phyloP scores from a whole-genome alignment of 176 grass and related monocot genomes.

The Cocos nucifera region DNA sequence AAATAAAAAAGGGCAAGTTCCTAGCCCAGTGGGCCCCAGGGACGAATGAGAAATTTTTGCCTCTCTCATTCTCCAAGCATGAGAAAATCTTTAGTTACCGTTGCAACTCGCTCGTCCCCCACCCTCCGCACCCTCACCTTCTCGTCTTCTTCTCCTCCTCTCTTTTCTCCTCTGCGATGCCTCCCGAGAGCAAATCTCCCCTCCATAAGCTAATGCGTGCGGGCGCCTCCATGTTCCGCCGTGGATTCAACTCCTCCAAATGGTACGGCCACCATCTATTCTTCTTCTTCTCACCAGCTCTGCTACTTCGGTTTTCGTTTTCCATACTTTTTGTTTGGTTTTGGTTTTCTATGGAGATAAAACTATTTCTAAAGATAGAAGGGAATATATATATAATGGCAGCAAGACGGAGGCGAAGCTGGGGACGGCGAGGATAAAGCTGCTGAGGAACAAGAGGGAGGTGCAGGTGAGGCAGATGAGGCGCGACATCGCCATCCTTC shows the following conservation, averaged over 20 bases:
- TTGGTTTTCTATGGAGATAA: neutral
- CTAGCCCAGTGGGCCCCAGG: too few species aligned
- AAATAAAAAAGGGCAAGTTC: too few species aligned
- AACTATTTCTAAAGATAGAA: too few species aligned
- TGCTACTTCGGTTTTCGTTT: neutral
- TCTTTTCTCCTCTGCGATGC: neutral
- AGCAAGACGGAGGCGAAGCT: slow-evolving; percentile 89
- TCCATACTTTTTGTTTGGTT: neutral
- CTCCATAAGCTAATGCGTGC: slow-evolving; percentile 3
- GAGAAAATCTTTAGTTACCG: too few species aligned
- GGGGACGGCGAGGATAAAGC: slow-evolving; percentile 80
- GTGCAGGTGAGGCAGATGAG: slow-evolving; percentile 78
- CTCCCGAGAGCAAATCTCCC: neutral
- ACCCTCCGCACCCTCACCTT: too few species aligned
- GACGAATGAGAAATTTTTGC: too few species aligned
- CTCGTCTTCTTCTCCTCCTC: neutral
- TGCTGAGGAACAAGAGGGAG: slow-evolving; percentile 63
- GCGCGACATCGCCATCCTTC: slow-evolving; percentile 62
- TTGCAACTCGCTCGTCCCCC: too few species aligned
- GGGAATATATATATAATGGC: neutral
- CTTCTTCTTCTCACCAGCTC: neutral
- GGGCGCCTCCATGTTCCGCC: slow-evolving; percentile 23
- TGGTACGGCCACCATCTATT: slow-evolving; percentile 20
- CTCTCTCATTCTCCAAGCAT: too few species aligned
- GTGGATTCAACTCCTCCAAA: slow-evolving; percentile 74